These are phyloP conservation scores for Bimuria novae-zelandiae DNA, from an alignment of 2,329 filamentous ascomycete genomes.

Conservation along the genomic window DNA sequence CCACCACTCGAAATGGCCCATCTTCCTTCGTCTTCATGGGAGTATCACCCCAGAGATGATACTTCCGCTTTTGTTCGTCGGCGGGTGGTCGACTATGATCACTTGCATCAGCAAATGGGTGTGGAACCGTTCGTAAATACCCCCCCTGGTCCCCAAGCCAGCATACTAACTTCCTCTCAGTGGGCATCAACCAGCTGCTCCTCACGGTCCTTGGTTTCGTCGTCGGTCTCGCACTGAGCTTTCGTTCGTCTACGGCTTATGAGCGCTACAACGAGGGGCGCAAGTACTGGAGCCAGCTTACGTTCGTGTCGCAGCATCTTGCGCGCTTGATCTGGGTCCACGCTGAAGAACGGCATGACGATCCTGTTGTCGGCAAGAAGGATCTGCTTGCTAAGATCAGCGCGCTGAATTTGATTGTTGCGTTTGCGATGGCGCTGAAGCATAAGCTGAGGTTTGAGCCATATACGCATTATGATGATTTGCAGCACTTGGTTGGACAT, in stretches of 20 bases:
- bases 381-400: slow-evolving; percentile 69
- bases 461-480: slow-evolving; percentile 73
- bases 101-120: slow-evolving; percentile 56
- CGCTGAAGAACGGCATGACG: slow-evolving; percentile 60
- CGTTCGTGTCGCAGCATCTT: slow-evolving; percentile 60
- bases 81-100: slow-evolving; percentile 68
- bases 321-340: slow-evolving; percentile 88
- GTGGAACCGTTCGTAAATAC: slow-evolving; percentile 26
- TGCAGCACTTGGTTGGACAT: slow-evolving; percentile 70
- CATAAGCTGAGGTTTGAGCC: slow-evolving; percentile 86
- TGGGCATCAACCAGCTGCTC: slow-evolving; percentile 67
- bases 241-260: slow-evolving; percentile 76
- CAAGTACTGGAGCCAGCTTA: slow-evolving; percentile 66
- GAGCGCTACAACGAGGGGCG: slow-evolving; percentile 65
- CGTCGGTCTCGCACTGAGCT: slow-evolving; percentile 73
- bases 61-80: slow-evolving; percentile 67
- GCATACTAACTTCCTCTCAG: slow-evolving; percentile 25
- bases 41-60: slow-evolving; percentile 75
- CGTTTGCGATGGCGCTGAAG: slow-evolving; percentile 77
- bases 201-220: slow-evolving; percentile 81
- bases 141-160: not conserved
- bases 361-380: slow-evolving; percentile 60
- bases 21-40: slow-evolving; percentile 74
- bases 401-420: slow-evolving; percentile 73
- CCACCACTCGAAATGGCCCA: slow-evolving; percentile 75